Evolutionary conservation across 2,329 filamentous ascomycete species (phyloP).

Genomic region (Scytalidium lignicola): DNA sequence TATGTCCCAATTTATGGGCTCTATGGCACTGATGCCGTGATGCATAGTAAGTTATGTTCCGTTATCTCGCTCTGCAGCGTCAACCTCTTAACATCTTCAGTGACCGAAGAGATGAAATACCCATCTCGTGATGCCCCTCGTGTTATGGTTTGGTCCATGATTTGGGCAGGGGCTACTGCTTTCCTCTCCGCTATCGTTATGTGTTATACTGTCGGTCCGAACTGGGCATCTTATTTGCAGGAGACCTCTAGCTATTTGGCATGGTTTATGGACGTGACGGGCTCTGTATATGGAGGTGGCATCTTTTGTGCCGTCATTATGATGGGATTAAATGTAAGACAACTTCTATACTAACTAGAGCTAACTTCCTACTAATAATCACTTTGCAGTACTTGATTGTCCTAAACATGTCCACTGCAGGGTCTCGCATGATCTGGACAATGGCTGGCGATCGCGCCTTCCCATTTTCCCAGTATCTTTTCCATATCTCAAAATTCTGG

Average conservation of each 20-base stretch:
- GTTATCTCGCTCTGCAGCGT: too few relatives aligned
- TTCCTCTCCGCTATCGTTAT: slow-evolving; percentile 6
- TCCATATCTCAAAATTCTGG: not conserved
- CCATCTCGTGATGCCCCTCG: not conserved
- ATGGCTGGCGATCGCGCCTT: slow-evolving; percentile 11
- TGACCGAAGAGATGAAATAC: not conserved
- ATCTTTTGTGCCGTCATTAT: slow-evolving; percentile 12
- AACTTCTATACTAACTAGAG: not conserved
- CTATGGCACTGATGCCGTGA: slow-evolving; percentile 11
- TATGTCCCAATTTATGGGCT: slow-evolving; percentile 6
- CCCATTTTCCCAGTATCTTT: slow-evolving; percentile 8
- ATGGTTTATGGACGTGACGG: slow-evolving; percentile 12
- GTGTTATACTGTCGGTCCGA: too few relatives aligned
- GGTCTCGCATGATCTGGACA: slow-evolving; percentile 10
- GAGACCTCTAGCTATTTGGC: too few relatives aligned
- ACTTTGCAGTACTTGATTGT: slow-evolving; percentile 8
- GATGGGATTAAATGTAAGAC: slow-evolving; percentile 11
- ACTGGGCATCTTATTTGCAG: too few relatives aligned
- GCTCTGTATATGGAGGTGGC: slow-evolving; percentile 8
- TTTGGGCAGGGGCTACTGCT: slow-evolving; percentile 6
- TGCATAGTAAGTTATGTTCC: slow-evolving; percentile 6
- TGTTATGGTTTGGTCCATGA: slow-evolving; percentile 7
- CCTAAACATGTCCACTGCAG: slow-evolving; percentile 9
- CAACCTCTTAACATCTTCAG: too few relatives aligned
- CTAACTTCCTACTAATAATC: too few relatives aligned